A percentile compares a stretch with the other conserved stretches of the same genome.
Evolutionary conservation across 345 rosid species (phyloP).

Genomic region (Euphorbia pulcherrima): DNA sequence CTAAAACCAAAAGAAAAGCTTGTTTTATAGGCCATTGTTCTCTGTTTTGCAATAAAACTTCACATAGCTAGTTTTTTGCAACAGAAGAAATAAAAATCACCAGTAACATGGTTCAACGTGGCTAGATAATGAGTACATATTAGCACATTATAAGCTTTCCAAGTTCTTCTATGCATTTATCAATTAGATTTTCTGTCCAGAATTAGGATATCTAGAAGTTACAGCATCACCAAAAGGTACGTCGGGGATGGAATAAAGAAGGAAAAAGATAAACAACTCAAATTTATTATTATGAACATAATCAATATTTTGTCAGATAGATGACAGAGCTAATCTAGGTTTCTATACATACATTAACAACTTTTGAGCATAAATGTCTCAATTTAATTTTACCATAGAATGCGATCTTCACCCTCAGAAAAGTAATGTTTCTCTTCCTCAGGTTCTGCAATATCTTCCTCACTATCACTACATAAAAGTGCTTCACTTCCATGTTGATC

Average conservation of each 20-base stretch:
- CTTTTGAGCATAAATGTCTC: slow-evolving; percentile 3
- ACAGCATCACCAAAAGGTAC: background rate
- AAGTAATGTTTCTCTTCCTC: slow-evolving; percentile 83
- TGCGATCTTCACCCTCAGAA: slow-evolving; percentile 74
- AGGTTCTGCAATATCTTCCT: slow-evolving; percentile 72
- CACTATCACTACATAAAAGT: slow-evolving; percentile 90
- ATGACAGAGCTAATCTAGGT: background rate
- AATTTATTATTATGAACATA: background rate
- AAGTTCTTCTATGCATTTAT: slow-evolving; percentile 1
- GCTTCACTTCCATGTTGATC: slow-evolving; percentile 95
- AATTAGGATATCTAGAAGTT: background rate
- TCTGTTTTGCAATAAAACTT: background rate
- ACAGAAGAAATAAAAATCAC: background rate
- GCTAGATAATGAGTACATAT: background rate
- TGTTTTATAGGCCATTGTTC: background rate
- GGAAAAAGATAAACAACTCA: background rate
- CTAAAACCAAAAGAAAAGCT: background rate
- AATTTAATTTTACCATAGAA: slow-evolving; percentile 60
- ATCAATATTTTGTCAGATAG: background rate
- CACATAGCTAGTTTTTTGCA: background rate
- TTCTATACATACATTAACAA: background rate
- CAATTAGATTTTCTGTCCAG: background rate
- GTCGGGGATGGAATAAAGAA: background rate
- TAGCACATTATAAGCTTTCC: background rate
- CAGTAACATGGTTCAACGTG: background rate